Conservation (phyloP, 2,329 filamentous ascomycete species). For the Phyllosticta citriasiana region DNA sequence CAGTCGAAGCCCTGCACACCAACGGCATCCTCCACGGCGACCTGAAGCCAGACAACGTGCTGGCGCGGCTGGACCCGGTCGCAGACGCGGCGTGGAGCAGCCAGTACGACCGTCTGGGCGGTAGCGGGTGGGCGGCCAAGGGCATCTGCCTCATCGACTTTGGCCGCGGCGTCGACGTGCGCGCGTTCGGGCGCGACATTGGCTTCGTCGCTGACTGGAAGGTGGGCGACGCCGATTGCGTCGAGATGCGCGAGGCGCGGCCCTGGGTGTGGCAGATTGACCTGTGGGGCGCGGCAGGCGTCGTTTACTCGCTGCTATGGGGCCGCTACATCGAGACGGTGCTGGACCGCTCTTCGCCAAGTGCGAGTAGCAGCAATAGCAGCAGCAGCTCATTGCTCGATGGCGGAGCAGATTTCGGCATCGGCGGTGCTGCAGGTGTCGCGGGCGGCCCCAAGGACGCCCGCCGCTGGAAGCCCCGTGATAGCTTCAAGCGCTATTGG, state of each 20-base stretch:
- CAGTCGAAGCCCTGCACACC: slow-evolving; percentile 74
- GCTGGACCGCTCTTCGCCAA: slow-evolving; percentile 23
- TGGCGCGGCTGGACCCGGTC: slow-evolving; percentile 64
- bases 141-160: slow-evolving; percentile 90
- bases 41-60: slow-evolving; percentile 89
- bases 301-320: slow-evolving; percentile 81
- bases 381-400: slow-evolving; percentile 45
- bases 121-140: slow-evolving; percentile 66
- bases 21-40: slow-evolving; percentile 82
- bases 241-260: slow-evolving; percentile 86
- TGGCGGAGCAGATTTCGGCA: slow-evolving; percentile 24
- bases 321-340: slow-evolving; percentile 87
- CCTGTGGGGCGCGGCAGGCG: slow-evolving; percentile 84
- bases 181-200: slow-evolving; percentile 63
- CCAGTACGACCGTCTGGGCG: slow-evolving; percentile 64
- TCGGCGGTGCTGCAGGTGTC: slow-evolving; percentile 42
- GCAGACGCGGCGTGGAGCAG: slow-evolving; percentile 41
- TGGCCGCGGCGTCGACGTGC: slow-evolving; percentile 89
- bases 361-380: no score
- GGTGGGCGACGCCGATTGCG: slow-evolving; percentile 75
- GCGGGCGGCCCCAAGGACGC: slow-evolving; percentile 46
- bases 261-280: slow-evolving; percentile 98
- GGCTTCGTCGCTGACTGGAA: slow-evolving; percentile 96
- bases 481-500: slow-evolving; percentile 90
- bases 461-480: slow-evolving; percentile 59